These are phyloP conservation scores for Phyllachora maydis DNA, from an alignment of 2,329 filamentous ascomycete genomes.

Conservation along the genomic window DNA sequence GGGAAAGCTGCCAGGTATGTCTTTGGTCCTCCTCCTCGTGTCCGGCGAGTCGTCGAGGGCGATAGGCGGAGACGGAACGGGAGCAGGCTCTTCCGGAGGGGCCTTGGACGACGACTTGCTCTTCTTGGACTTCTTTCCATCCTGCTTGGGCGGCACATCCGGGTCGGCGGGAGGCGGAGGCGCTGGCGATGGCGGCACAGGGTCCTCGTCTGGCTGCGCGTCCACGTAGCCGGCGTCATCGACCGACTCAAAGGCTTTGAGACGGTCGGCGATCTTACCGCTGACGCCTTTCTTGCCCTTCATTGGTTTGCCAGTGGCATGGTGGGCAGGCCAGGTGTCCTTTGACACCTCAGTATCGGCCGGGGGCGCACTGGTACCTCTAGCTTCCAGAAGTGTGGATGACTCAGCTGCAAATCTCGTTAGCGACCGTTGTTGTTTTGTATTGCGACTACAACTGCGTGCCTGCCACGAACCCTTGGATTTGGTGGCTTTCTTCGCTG, in stretches of 20 bases:
- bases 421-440: no score
- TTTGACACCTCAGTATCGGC: slow-evolving; percentile 11
- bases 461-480: no score
- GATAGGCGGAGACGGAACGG: no score
- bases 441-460: no score
- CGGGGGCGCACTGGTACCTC: no score
- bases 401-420: no score
- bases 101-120: slow-evolving; percentile 11
- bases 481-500: no score
- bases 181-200: slow-evolving; percentile 2
- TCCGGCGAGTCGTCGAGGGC: slow-evolving; percentile 4
- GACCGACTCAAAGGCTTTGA: slow-evolving; percentile 31
- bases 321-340: slow-evolving; percentile 15
- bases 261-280: slow-evolving; percentile 32
- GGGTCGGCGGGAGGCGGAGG: slow-evolving; percentile 1
- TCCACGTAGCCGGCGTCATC: no score
- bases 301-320: slow-evolving; percentile 13
- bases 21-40: slow-evolving; percentile 12
- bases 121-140: slow-evolving; percentile 13
- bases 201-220: no score
- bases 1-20: slow-evolving; percentile 37
- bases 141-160: slow-evolving; percentile 1
- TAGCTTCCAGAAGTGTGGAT: slow-evolving; percentile 26
- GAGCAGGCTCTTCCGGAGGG: no score
- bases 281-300: slow-evolving; percentile 26